These are phyloP conservation scores for Oropetium thomaeum DNA, from an alignment of 176 grass and related monocot species.

Conservation along the genomic window DNA sequence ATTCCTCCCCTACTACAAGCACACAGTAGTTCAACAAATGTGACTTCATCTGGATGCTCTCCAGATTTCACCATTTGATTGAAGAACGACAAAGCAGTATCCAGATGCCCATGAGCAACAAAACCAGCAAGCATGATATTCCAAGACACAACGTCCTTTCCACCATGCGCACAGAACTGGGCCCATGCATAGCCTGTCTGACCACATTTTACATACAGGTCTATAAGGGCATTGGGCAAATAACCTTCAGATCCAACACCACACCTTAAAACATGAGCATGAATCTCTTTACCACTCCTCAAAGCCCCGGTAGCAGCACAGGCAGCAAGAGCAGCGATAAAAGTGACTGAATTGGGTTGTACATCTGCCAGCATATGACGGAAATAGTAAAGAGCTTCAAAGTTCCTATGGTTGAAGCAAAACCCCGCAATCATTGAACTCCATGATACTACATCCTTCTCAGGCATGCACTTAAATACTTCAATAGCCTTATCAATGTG, in stretches of 20 bases:
- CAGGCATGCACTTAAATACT: conserved; percentile 68
- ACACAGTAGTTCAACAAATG: conserved; percentile 72
- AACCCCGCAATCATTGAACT: conserved; percentile 82
- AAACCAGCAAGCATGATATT: conserved; percentile 90
- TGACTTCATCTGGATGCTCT: conserved; percentile 81
- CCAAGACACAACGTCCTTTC: conserved; percentile 82
- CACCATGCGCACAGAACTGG: conserved; percentile 55
- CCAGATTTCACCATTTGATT: conserved; percentile 60
- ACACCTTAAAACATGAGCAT: conserved; percentile 69
- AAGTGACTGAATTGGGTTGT: conserved; percentile 76
- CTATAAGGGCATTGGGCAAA: conserved; percentile 79
- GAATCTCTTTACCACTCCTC: conserved; percentile 84
- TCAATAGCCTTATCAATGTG: conserved; percentile 82
- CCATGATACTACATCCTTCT: conserved; percentile 84
- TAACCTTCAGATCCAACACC: conserved; percentile 60
- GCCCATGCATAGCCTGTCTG: conserved; percentile 69
- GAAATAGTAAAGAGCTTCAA: conserved; percentile 86
- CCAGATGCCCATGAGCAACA: conserved; percentile 53
- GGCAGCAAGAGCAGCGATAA: conserved; percentile 69
- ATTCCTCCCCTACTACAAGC: conserved; percentile 79
- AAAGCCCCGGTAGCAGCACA: conserved; percentile 68
- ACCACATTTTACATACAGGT: conserved; percentile 90
- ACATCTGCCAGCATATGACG: conserved; percentile 72
- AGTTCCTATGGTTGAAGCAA: conserved; percentile 71
- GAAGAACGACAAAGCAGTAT: conserved; percentile 64